Conservation (phyloP, 805 yeast species). For the Candida dajiaensis region DNA sequence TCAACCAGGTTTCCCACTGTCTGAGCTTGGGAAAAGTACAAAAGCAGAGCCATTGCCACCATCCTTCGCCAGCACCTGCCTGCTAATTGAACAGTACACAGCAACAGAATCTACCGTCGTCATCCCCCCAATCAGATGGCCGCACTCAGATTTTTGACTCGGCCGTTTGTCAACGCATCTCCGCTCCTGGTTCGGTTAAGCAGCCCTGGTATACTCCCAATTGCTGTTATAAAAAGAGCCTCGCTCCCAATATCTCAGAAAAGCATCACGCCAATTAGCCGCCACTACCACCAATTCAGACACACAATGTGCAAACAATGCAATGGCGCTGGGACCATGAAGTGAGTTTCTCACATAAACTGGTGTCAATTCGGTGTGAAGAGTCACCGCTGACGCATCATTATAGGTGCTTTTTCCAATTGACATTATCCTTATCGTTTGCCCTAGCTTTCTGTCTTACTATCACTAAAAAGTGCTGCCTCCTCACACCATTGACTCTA, state of each 20-base stretch:
- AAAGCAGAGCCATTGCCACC: no score
- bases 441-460: not conserved
- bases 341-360: conserved; percentile 10
- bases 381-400: not conserved
- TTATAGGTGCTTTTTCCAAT: not conserved
- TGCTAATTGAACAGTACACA: no score
- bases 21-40: no score
- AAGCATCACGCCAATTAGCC: not conserved
- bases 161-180: not conserved
- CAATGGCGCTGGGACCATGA: conserved; percentile 14
- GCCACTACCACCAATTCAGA: conserved; percentile 1
- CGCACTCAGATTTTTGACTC: not conserved
- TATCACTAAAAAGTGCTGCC: not conserved
- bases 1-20: no score
- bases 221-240: not conserved
- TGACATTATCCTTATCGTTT: not conserved
- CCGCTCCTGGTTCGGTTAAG: not conserved
- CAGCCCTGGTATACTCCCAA: not conserved
- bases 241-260: not conserved
- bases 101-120: no score
- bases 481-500: not conserved
- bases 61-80: not conserved
- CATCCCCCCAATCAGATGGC: not conserved
- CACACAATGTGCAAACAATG: conserved; percentile 9
- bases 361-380: not conserved